Percentiles rank a stretch among this genome's conserved stretches.
These are phyloP conservation scores for Cystobasidium onofrii DNA, from an alignment of 768 basidiomycete genomes.

Conservation along the genomic window DNA sequence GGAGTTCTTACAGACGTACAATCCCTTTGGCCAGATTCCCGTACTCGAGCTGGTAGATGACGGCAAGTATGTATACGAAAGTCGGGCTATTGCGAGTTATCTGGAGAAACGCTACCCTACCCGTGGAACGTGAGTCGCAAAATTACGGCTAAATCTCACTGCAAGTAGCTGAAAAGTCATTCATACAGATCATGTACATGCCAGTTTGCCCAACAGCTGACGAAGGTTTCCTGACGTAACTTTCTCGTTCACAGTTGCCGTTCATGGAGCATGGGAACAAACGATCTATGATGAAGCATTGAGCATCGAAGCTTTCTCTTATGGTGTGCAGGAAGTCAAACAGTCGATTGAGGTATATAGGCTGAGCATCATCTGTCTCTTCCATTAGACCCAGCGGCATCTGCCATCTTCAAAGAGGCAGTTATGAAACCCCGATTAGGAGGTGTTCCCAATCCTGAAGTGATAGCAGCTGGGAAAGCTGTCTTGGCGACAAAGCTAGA, in stretches of 20 bases:
- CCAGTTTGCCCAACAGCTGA: too few species aligned
- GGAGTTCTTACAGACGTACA: neutral
- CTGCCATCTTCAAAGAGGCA: neutral
- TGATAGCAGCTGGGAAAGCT: neutral
- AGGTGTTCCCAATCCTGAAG: neutral
- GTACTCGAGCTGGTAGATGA: constrained; percentile 24
- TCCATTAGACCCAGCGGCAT: constrained; percentile 20
- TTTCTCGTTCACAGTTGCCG: neutral
- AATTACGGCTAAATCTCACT: too few species aligned
- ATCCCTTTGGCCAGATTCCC: constrained; percentile 23
- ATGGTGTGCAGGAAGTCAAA: neutral
- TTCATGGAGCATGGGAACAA: neutral
- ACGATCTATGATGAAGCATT: constrained; percentile 15
- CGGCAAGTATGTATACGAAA: constrained; percentile 1
- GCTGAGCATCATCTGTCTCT: neutral
- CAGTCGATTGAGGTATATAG: neutral
- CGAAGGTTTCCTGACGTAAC: neutral
- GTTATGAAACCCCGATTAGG: neutral
- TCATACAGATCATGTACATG: constrained; percentile 10
- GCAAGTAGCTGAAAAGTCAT: neutral
- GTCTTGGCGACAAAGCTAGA: constrained; percentile 1
- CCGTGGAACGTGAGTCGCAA: constrained; percentile 25
- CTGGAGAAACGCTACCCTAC: constrained; percentile 1
- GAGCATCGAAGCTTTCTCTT: constrained; percentile 26
- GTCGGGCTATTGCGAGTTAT: constrained; percentile 20